Conservation (phyloP, 768 basidiomycete species). For the Mycena rosella region DNA sequence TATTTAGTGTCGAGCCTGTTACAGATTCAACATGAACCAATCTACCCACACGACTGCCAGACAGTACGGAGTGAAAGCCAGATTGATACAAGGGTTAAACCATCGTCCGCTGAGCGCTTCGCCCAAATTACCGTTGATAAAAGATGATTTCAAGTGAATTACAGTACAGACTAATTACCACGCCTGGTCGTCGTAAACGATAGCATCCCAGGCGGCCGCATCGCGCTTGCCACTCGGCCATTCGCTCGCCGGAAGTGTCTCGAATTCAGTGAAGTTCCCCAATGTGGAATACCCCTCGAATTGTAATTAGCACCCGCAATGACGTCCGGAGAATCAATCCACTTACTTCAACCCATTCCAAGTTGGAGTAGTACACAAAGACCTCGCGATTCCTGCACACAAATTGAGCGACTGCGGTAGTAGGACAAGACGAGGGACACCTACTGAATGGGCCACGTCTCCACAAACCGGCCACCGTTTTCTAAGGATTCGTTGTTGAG, state of each 20-base stretch:
- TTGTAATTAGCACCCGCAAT: background rate
- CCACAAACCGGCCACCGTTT: conserved; percentile 44
- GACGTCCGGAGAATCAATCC: no score
- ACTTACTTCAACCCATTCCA: background rate
- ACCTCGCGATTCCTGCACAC: conserved; percentile 37
- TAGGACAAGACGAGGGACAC: background rate
- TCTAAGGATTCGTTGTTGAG: conserved; percentile 43
- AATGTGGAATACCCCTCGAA: conserved; percentile 27
- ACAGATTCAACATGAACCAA: no score
- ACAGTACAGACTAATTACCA: no score
- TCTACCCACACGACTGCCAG: no score
- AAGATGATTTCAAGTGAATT: no score
- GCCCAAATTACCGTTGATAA: no score
- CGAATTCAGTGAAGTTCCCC: conserved; percentile 39
- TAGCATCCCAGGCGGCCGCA: conserved; percentile 36
- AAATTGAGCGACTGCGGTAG: background rate
- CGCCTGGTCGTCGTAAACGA: conserved; percentile 33
- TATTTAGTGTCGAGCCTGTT: no score
- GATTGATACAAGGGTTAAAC: no score
- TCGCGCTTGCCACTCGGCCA: conserved; percentile 21
- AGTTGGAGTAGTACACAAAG: conserved; percentile 38
- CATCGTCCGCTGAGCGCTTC: no score
- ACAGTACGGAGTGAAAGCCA: no score
- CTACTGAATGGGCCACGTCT: conserved; percentile 41
- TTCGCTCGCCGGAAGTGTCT: conserved; percentile 34